phyloP scores from a whole-genome alignment of 345 rosid genomes.

The Populus davidiana region DNA sequence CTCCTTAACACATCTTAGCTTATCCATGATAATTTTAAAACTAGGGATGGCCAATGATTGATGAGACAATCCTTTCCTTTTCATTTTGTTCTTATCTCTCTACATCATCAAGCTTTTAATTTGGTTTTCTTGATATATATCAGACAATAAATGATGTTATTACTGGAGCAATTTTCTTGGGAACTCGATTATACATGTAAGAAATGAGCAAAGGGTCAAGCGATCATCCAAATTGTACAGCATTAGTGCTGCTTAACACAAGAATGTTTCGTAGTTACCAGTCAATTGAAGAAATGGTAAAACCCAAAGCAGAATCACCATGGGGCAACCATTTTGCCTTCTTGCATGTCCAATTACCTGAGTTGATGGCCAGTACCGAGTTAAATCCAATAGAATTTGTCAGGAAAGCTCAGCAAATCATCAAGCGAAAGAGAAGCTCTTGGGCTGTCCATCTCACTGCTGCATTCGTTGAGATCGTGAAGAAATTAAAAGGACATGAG shows the following conservation, averaged over 20 bases:
- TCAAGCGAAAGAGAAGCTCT: background rate
- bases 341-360: background rate
- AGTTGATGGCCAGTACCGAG: background rate
- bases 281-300: background rate
- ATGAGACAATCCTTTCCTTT: too few relatives aligned
- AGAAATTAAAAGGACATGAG: background rate
- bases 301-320: background rate
- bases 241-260: background rate
- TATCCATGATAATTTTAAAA: too few relatives aligned
- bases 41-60: too few relatives aligned
- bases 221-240: background rate
- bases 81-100: too few relatives aligned
- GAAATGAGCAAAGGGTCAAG: background rate
- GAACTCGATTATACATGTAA: conserved; percentile 41
- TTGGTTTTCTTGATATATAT: background rate
- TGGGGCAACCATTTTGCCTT: background rate
- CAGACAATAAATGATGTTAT: conserved; percentile 51
- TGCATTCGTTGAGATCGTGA: background rate
- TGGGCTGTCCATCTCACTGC: background rate
- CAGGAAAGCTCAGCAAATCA: background rate
- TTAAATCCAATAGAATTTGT: background rate
- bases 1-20: too few relatives aligned
- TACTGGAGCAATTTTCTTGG: conserved; percentile 35
- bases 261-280: background rate
- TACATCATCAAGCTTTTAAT: too few relatives aligned